Percentiles rank a stretch among this genome's conserved stretches.
These are phyloP conservation scores for Candida maltosa DNA, from an alignment of 805 yeast species.

Conservation along the genomic window DNA sequence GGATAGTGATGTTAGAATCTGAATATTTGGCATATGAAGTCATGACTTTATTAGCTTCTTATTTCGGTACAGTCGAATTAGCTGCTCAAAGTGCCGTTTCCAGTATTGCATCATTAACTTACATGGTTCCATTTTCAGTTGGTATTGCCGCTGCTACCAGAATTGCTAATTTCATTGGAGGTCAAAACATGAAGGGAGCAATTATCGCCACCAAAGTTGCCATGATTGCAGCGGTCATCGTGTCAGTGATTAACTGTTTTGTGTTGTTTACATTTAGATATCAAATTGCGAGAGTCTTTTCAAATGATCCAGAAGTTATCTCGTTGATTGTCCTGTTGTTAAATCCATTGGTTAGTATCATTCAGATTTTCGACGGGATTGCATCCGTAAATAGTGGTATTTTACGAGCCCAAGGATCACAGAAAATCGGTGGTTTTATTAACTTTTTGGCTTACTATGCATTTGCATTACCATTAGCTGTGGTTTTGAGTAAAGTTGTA, in stretches of 20 bases:
- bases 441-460: conserved; percentile 71
- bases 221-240: conserved; percentile 24
- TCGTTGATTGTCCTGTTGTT: conserved; percentile 49
- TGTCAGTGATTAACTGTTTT: conserved; percentile 38
- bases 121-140: conserved; percentile 45
- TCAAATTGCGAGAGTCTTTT: conserved; percentile 56
- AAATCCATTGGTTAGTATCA: conserved; percentile 58
- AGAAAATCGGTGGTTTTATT: conserved; percentile 66
- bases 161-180: conserved; percentile 45
- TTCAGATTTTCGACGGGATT: conserved; percentile 67
- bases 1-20: conserved; percentile 43
- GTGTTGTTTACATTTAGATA: conserved; percentile 44
- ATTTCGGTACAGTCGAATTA: conserved; percentile 46
- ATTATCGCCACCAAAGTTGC: conserved; percentile 32
- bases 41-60: conserved; percentile 43
- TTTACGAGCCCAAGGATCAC: conserved; percentile 74
- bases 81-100: conserved; percentile 54
- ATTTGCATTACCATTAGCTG: conserved; percentile 66
- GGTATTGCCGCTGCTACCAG: conserved; percentile 43
- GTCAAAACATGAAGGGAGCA: conserved; percentile 36
- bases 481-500: conserved; percentile 46
- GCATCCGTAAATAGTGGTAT: conserved; percentile 72
- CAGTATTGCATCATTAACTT: conserved; percentile 41
- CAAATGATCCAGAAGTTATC: conserved; percentile 58
- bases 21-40: conserved; percentile 46